Percentiles rank a stretch among this genome's conserved stretches.
Conservation (phyloP, 2,329 filamentous ascomycete species). For the Ceratocystiopsis brevicomis region DNA sequence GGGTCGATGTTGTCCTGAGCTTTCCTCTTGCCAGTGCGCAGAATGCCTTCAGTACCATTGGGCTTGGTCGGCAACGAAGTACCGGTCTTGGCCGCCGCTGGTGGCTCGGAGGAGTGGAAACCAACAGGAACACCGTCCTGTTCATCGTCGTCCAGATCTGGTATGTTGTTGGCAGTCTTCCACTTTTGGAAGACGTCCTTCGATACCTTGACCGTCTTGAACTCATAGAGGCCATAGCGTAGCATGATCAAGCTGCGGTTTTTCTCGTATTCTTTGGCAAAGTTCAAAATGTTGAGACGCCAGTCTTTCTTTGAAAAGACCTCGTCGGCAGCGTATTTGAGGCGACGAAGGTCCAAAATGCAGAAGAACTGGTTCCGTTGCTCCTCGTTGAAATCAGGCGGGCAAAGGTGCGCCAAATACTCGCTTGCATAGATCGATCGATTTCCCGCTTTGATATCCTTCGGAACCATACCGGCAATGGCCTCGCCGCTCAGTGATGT, state of each 20-base stretch:
- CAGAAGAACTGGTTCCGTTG: conserved; percentile 44
- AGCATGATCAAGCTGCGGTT: conserved; percentile 41
- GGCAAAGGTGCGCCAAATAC: conserved; percentile 37
- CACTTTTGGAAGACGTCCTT: conserved; percentile 38
- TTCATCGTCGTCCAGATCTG: conserved; percentile 25
- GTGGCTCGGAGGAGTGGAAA: too few relatives aligned
- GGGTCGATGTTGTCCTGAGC: conserved; percentile 29
- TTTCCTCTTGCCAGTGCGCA: conserved; percentile 30
- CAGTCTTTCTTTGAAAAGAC: conserved; percentile 42
- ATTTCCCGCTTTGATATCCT: conserved; percentile 26
- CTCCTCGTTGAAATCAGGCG: conserved; percentile 36
- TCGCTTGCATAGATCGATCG: conserved; percentile 42
- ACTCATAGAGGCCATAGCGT: conserved; percentile 42
- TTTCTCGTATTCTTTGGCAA: conserved; percentile 46
- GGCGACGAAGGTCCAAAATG: conserved; percentile 39
- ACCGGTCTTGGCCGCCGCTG: neutral
- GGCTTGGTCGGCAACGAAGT: conserved; percentile 6
- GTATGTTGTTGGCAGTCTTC: conserved; percentile 36
- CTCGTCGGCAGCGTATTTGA: conserved; percentile 43
- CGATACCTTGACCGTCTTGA: conserved; percentile 41
- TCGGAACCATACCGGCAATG: conserved; percentile 33
- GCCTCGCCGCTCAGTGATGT: conserved; percentile 35
- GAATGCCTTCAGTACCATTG: conserved; percentile 17
- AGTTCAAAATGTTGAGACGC: conserved; percentile 43
- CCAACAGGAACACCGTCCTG: neutral